Percentiles rank a stretch among this genome's conserved stretches.
These are phyloP conservation scores for Cercospora janseana DNA, from an alignment of 2,329 filamentous ascomycete genomes.

Conservation along the genomic window DNA sequence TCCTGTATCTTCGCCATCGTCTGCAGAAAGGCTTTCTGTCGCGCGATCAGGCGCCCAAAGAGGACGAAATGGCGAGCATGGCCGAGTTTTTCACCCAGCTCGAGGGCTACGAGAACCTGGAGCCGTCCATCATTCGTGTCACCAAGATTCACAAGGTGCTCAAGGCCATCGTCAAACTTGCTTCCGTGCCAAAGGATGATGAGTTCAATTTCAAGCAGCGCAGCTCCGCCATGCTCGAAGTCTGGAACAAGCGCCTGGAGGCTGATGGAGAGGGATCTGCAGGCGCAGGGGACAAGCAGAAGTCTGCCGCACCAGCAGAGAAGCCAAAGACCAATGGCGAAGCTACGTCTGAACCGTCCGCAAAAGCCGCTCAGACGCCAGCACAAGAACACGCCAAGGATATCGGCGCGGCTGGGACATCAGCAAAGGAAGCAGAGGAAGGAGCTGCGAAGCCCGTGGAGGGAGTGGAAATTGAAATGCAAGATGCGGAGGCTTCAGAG, in stretches of 20 bases:
- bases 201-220: constrained; percentile 87
- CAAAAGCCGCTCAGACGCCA: constrained; percentile 21
- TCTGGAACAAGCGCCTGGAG: constrained; percentile 79
- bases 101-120: constrained; percentile 75
- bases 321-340: constrained; percentile 23
- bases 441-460: constrained; percentile 18
- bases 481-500: constrained; percentile 28
- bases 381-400: constrained; percentile 25
- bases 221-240: constrained; percentile 73
- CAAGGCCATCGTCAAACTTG: constrained; percentile 87
- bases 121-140: constrained; percentile 79
- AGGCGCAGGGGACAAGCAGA: constrained; percentile 37
- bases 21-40: constrained; percentile 92
- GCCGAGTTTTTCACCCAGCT: constrained; percentile 75
- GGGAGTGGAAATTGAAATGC: constrained; percentile 28
- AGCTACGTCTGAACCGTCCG: constrained; percentile 26
- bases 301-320: constrained; percentile 26
- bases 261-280: constrained; percentile 37
- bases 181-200: constrained; percentile 80
- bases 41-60: constrained; percentile 78
- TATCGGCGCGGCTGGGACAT: constrained; percentile 8
- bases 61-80: constrained; percentile 78
- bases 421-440: constrained; percentile 17
- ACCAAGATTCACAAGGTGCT: constrained; percentile 99
- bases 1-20: constrained; percentile 91